Base-by-base conservation (phyloP, 495 filamentous ascomycete genomes). In the Aspergillus cavernicola region DNA sequence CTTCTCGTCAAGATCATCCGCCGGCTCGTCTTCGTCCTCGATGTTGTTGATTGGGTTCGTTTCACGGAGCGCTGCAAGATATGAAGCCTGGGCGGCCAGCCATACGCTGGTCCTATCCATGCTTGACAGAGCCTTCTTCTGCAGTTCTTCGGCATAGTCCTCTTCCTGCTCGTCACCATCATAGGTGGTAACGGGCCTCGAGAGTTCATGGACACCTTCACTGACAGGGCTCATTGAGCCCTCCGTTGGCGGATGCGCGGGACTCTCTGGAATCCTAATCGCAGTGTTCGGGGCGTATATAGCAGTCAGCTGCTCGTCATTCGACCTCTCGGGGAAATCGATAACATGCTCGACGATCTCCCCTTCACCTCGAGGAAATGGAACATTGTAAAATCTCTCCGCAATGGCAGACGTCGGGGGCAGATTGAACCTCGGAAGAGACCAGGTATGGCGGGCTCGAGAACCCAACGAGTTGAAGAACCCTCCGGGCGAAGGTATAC, bases 401-500 rank as follows among this genome's bases (percentile, higher is more conserved):
- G 90, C 89, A 22, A 83, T 88, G 24, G 87, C 87, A 2, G 89
- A 90, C 1, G 89, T 85, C 0, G 87, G 88, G 3, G 79, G 80
- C n/a, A 76, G 70, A 19, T 65, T 69, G 9, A 51, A 59, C 37
- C 57, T 66, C 11, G 78, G 76, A 32, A 75, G 61, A 3, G 75
- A 75, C 91, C 91, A 97, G 4, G 90, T 93, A 61, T 86, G 83
- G 46, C 90, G 80, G 26, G 84, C 82, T 42, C 82, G 78, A 1
- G 81, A 75, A 13, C 80, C 85, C 15, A 97, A 77, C 0, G 87
- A 89, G 16, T 89, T 85, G 66, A 97, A 97, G 75, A 97, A 96
- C 0, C 88, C 89, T 22, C 89, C 88, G 0, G 91, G 91, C 1
- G 91, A 95, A 3, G 91, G 91, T 42, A 97, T 90, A 45, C 89